Conservation (phyloP, 257 asterid species). For the Solanum paucissectum region DNA sequence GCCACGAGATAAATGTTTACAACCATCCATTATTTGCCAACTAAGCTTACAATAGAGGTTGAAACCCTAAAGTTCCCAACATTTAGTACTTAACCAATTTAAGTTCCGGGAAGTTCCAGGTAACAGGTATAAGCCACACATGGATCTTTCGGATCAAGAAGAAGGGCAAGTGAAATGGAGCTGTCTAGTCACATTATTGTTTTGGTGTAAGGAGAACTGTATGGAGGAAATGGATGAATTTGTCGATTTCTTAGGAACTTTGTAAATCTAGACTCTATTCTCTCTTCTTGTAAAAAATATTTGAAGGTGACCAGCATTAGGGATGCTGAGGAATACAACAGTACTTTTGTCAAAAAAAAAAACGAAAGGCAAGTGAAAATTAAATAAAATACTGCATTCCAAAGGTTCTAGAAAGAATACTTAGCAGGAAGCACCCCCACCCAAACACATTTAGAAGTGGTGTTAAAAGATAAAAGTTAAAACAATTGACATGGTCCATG, state of each 20-base stretch:
- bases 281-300: neutral
- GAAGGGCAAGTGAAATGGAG: neutral
- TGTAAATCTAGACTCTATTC: neutral
- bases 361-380: neutral
- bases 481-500: neutral
- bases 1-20: neutral
- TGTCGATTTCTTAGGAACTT: neutral
- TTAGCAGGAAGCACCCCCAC: neutral
- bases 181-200: too few species aligned
- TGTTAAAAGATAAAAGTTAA: neutral
- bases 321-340: neutral
- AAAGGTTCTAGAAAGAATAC: neutral
- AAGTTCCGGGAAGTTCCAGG: neutral
- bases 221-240: neutral
- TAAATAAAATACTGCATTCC: neutral
- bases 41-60: neutral
- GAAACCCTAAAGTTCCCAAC: neutral
- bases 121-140: neutral
- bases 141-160: neutral
- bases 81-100: neutral
- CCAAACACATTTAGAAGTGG: neutral
- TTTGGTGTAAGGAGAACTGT: neutral
- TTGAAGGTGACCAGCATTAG: neutral
- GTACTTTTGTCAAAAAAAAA: neutral
- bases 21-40: neutral